Evolutionary conservation across 2,329 filamentous ascomycete genomes (phyloP).

Genomic region (Cladophialophora bantiana): DNA sequence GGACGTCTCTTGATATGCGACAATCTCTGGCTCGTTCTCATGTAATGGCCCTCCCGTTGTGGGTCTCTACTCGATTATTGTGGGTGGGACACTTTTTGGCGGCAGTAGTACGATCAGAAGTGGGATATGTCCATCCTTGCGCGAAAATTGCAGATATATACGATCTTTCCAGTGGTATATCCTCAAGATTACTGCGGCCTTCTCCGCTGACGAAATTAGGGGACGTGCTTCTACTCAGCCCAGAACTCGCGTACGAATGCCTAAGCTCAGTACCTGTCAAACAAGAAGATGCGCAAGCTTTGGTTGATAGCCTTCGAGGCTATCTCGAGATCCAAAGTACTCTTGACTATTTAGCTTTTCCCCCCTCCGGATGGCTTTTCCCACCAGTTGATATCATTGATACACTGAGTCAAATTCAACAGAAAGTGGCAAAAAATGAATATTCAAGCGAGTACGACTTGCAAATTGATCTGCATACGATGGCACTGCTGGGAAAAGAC

Average conservation of each 20-base stretch:
- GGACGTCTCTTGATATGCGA: neutral
- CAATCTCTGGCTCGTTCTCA: neutral
- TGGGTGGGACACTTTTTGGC: neutral
- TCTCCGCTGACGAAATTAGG: neutral
- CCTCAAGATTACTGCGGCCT: neutral
- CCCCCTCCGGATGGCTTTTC: conserved; percentile 59
- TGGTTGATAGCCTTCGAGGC: conserved; percentile 34
- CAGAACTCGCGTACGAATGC: conserved; percentile 47
- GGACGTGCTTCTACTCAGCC: neutral
- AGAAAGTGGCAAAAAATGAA: conserved; percentile 49
- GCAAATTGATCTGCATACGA: conserved; percentile 60
- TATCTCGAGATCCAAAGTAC: conserved; percentile 59
- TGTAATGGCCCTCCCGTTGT: neutral
- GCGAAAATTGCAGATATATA: neutral
- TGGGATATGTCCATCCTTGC: neutral
- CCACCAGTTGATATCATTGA: conserved; percentile 57
- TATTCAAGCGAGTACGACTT: conserved; percentile 63
- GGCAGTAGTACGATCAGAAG: neutral
- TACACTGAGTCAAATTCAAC: conserved; percentile 54
- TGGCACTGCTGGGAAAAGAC: conserved; percentile 65
- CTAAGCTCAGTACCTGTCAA: conserved; percentile 11
- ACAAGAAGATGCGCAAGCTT: conserved; percentile 3
- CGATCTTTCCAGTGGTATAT: neutral
- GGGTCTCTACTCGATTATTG: neutral
- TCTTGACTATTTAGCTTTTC: conserved; percentile 57